Evolutionary conservation across 2,329 filamentous ascomycete genomes (phyloP).

Genomic region (Beauveria australis): DNA sequence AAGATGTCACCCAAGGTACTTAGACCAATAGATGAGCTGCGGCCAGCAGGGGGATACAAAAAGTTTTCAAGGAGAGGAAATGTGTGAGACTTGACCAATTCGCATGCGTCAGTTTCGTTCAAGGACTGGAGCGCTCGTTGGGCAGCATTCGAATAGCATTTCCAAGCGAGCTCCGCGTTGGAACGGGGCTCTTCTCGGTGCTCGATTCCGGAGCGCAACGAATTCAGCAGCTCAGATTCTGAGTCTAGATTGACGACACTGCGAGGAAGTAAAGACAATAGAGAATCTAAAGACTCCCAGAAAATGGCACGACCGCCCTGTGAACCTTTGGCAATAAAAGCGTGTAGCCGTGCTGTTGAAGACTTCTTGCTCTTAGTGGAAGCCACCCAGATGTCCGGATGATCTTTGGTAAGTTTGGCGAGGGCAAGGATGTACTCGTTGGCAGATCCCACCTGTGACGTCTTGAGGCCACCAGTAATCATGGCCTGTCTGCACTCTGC

Average conservation of each 20-base stretch:
- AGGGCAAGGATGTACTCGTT: slow-evolving; percentile 62
- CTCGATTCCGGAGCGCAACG: slow-evolving; percentile 63
- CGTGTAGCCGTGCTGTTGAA: slow-evolving; percentile 49
- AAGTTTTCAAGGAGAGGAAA: slow-evolving; percentile 49
- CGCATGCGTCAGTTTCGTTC: slow-evolving; percentile 33
- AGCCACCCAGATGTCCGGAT: slow-evolving; percentile 65
- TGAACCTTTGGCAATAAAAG: slow-evolving; percentile 76
- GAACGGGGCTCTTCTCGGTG: slow-evolving; percentile 65
- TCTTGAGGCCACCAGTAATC: slow-evolving; percentile 64
- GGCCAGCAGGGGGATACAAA: slow-evolving; percentile 37
- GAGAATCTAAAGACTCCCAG: slow-evolving; percentile 59
- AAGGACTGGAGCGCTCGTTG: slow-evolving; percentile 43
- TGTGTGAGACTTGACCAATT: slow-evolving; percentile 40
- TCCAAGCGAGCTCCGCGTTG: slow-evolving; percentile 64
- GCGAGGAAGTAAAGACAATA: slow-evolving; percentile 54
- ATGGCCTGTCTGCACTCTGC: slow-evolving; percentile 49
- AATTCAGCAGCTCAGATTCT: slow-evolving; percentile 53
- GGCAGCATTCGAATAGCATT: slow-evolving; percentile 60
- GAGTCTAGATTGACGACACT: slow-evolving; percentile 37
- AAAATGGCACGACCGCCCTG: slow-evolving; percentile 65
- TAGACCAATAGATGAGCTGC: slow-evolving; percentile 23
- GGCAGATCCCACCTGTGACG: slow-evolving; percentile 65
- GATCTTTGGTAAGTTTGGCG: slow-evolving; percentile 52
- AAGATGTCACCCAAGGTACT: slow-evolving; percentile 40
- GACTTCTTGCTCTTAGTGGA: slow-evolving; percentile 44